A percentile compares a stretch with the other conserved stretches of the same genome.
These are phyloP conservation scores for Knufia fluminis DNA, from an alignment of 2,329 filamentous ascomycete species.

Conservation along the genomic window DNA sequence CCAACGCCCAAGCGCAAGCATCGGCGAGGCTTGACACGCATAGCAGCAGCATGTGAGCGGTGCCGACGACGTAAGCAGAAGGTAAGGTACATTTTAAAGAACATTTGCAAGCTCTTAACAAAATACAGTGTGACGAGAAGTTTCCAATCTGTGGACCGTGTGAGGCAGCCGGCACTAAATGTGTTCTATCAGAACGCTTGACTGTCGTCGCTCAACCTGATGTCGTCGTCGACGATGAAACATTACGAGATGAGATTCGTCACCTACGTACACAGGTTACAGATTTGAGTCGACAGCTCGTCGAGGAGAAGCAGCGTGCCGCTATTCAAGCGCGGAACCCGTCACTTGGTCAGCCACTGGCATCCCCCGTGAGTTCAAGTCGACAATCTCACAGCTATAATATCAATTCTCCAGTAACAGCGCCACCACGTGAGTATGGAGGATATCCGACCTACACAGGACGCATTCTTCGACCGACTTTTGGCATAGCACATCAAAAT, in stretches of 20 bases:
- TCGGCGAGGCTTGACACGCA: slow-evolving; percentile 7
- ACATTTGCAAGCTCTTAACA: no score
- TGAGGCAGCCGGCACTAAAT: slow-evolving; percentile 3
- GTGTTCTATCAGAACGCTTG: slow-evolving; percentile 7
- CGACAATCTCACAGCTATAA: no score
- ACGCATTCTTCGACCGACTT: slow-evolving; percentile 8
- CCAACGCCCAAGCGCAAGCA: slow-evolving; percentile 2
- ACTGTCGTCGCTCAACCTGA: slow-evolving; percentile 5
- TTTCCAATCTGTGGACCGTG: slow-evolving; percentile 8
- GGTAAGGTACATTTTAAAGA: no score
- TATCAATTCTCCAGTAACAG: background rate
- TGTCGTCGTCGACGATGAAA: background rate
- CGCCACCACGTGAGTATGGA: background rate
- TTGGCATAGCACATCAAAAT: slow-evolving; percentile 9
- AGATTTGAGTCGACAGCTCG: slow-evolving; percentile 4
- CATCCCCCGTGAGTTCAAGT: background rate
- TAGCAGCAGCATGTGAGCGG: slow-evolving; percentile 7
- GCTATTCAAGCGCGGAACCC: background rate
- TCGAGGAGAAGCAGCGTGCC: slow-evolving; percentile 1
- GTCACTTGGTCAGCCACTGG: background rate
- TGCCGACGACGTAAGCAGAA: slow-evolving; percentile 9
- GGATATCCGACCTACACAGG: slow-evolving; percentile 4
- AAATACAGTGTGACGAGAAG: slow-evolving; percentile 3
- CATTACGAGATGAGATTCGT: slow-evolving; percentile 7
- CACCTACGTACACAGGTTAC: slow-evolving; percentile 8